Base-by-base conservation (phyloP, 1,139 yeast genomes). In the Debaryomyces coudertii region DNA sequence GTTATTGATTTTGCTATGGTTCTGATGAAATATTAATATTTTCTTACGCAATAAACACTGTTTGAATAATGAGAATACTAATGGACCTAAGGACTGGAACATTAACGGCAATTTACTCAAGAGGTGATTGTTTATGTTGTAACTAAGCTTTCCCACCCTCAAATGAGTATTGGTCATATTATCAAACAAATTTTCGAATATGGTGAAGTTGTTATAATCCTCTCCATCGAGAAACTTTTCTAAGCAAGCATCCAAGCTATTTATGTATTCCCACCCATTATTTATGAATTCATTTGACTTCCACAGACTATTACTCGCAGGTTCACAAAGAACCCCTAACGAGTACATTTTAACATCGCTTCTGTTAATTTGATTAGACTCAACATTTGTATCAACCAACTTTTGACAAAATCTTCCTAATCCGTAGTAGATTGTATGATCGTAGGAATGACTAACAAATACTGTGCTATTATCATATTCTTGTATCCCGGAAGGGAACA, bases 401-500 rank as follows among this genome's bases (percentile, higher is more conserved):
- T 54, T 56, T 43, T 68, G 76, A 24, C 66, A 61, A 53, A 68
- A 75, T 35, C 68, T 62, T 16, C 72, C 62, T 16, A 69, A 46
- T 2, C 80, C 80, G 51, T 71, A 71, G 55, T 69, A 69, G 5
- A 62, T 58, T 44, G 63, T 64, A 15, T 54, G 58, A 2, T 64
- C 52, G 29, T 44, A 36, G 9, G 51, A 51, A 44, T 75, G 79
- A 40, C 71, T 61, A 40, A 73, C 53, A 29, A 69, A 53, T 5
- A 72, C 63, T 7, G 71, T 62, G 53, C 88, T 92, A 35, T 71
- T 62, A 9, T 64, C 62, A 22, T 71, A 73, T 34, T 83, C 80
- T 60, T 90, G 97, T n/a, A 89, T 73, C 1, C 97, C 96, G 0
- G 95, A 85, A 1, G 97, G 97, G 45, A 90, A 68, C 9, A 84